These are phyloP conservation scores for Populus hybrid DNA, from an alignment of 441 rosid species.

Conservation along the genomic window DNA sequence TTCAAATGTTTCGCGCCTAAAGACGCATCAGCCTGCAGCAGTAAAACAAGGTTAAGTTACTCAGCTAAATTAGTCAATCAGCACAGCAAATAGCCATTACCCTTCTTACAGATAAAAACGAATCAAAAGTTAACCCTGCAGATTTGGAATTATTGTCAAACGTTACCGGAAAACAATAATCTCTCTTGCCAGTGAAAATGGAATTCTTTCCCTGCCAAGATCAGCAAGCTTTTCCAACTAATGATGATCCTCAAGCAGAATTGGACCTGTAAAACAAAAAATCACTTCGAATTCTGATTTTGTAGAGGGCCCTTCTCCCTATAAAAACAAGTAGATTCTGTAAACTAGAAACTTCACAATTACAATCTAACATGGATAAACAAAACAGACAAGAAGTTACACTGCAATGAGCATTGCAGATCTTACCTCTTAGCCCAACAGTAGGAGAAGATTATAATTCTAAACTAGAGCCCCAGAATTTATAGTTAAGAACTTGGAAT, in stretches of 20 bases:
- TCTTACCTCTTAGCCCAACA: background rate
- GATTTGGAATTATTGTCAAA: too few species aligned
- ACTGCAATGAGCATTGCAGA: too few species aligned
- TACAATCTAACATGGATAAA: too few species aligned
- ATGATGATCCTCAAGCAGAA: background rate
- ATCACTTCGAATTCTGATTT: background rate
- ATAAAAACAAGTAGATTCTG: background rate
- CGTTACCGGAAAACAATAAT: too few species aligned
- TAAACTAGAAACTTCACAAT: background rate
- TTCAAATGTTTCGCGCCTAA: too few species aligned
- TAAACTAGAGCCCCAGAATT: background rate
- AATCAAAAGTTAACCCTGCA: too few species aligned
- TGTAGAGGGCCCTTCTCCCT: background rate
- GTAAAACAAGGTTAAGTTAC: too few species aligned
- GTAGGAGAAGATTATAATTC: background rate
- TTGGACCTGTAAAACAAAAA: background rate
- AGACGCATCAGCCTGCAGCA: too few species aligned
- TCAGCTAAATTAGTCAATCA: too few species aligned
- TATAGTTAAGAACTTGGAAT: background rate
- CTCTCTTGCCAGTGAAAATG: background rate
- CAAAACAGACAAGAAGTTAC: too few species aligned
- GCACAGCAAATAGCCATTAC: too few species aligned
- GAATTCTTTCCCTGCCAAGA: background rate
- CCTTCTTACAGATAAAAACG: too few species aligned
- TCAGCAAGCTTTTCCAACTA: background rate